phyloP scores from a whole-genome alignment of 306 rosid species.

The Abrus pulchellus region DNA sequence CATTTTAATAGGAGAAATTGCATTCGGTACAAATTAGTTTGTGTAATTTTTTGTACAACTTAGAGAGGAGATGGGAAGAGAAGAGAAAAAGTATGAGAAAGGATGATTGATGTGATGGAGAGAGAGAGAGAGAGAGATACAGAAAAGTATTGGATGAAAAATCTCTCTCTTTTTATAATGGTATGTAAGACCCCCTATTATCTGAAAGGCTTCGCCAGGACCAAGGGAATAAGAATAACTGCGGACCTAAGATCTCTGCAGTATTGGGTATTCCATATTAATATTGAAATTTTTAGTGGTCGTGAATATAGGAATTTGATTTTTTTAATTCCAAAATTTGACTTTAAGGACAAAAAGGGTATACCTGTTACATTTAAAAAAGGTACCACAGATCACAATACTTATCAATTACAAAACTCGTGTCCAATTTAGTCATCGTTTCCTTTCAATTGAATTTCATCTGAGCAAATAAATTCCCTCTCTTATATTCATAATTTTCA shows the following conservation, averaged over 20 bases:
- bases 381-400: background rate
- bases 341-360: background rate
- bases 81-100: no score
- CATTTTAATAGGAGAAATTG: background rate
- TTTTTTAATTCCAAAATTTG: slow-evolving; percentile 16
- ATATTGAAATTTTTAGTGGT: background rate
- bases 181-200: background rate
- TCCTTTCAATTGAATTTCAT: background rate
- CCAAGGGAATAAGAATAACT: slow-evolving; percentile 2
- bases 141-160: no score
- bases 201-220: background rate
- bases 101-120: no score
- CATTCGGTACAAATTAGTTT: no score
- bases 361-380: background rate
- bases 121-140: no score
- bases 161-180: background rate
- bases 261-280: slow-evolving; percentile 9
- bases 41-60: no score
- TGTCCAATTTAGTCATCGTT: background rate
- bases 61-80: no score
- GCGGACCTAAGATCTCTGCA: slow-evolving; percentile 2
- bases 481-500: slow-evolving; percentile 6
- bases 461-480: slow-evolving; percentile 9
- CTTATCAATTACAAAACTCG: background rate
- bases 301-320: background rate